Percentiles rank a stretch among this genome's conserved stretches.
Evolutionary conservation across 768 basidiomycete species (phyloP).

Genomic region (Pulveroboletus ravenelii): DNA sequence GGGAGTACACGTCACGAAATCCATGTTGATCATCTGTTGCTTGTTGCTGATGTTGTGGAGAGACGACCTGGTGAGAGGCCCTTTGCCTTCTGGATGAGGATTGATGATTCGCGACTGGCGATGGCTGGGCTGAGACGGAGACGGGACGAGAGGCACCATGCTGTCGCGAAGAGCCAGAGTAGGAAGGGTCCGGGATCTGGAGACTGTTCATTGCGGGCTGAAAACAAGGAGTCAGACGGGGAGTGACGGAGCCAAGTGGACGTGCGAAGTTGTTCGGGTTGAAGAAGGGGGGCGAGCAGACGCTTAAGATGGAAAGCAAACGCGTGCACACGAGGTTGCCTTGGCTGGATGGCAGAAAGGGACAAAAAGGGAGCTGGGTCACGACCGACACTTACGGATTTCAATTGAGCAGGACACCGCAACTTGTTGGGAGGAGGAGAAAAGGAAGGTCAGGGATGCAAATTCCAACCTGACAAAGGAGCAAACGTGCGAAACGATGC

Average conservation of each 20-base stretch:
- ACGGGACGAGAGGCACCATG: constrained; percentile 44
- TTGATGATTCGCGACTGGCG: constrained; percentile 39
- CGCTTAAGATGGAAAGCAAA: constrained; percentile 21
- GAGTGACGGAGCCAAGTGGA: background rate
- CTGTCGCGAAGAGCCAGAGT: constrained; percentile 44
- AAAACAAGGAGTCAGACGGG: background rate
- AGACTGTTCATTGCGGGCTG: constrained; percentile 30
- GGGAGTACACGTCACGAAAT: constrained; percentile 73
- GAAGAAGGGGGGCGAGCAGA: constrained; percentile 3
- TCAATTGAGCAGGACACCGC: constrained; percentile 2
- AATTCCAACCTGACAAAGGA: constrained; percentile 18
- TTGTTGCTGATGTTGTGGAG: constrained; percentile 41
- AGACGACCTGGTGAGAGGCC: constrained; percentile 68
- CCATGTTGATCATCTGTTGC: constrained; percentile 41
- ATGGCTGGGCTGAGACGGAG: constrained; percentile 54
- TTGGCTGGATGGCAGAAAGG: constrained; percentile 14
- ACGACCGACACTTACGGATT: constrained; percentile 13
- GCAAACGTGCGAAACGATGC: constrained; percentile 29
- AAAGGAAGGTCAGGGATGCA: constrained; percentile 10
- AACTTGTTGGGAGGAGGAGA: constrained; percentile 15
- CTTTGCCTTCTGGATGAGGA: constrained; percentile 54
- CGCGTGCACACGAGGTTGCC: constrained; percentile 15
- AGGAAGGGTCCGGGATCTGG: constrained; percentile 42
- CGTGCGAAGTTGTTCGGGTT: background rate
- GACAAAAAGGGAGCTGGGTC: constrained; percentile 8